Conservation (phyloP, 805 yeast genomes). For the Pichia scutulata region DNA sequence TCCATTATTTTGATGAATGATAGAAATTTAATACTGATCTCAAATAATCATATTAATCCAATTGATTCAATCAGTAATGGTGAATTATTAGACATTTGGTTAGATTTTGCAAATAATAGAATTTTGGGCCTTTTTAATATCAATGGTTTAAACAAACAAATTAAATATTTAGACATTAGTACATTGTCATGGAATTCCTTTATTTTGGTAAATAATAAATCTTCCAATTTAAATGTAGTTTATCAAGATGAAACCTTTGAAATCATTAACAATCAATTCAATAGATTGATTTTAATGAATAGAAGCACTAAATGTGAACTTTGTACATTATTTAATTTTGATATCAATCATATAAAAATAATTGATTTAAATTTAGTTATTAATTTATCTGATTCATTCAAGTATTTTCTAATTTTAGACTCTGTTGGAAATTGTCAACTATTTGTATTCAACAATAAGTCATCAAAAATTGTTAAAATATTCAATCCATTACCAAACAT, state of each 20-base stretch:
- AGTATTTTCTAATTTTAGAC: constrained; percentile 11
- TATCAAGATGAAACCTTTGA: constrained; percentile 4
- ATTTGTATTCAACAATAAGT: constrained; percentile 1
- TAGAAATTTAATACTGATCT: constrained; percentile 14
- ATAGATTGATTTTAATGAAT: constrained; percentile 2
- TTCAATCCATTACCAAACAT: not conserved
- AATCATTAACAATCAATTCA: not conserved
- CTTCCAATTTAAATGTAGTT: not conserved
- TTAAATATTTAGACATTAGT: not conserved
- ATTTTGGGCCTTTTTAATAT: constrained; percentile 7
- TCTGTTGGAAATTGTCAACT: constrained; percentile 5
- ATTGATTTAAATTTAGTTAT: constrained; percentile 11
- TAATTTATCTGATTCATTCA: not conserved
- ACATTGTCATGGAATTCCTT: not conserved
- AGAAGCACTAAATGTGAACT: not conserved
- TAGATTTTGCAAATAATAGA: not conserved
- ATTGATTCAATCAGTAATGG: not conserved
- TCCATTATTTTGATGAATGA: constrained; percentile 18
- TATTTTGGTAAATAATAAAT: not conserved
- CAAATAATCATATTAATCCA: constrained; percentile 8
- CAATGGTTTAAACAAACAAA: not conserved
- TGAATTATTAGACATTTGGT: not conserved
- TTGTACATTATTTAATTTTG: constrained; percentile 6
- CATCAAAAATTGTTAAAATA: not conserved
- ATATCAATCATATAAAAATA: not conserved